Evolutionary conservation across 2,329 filamentous ascomycete species (phyloP), one percentile per base, ranked within the genome.

Genomic region (Fusarium sp.): DNA sequence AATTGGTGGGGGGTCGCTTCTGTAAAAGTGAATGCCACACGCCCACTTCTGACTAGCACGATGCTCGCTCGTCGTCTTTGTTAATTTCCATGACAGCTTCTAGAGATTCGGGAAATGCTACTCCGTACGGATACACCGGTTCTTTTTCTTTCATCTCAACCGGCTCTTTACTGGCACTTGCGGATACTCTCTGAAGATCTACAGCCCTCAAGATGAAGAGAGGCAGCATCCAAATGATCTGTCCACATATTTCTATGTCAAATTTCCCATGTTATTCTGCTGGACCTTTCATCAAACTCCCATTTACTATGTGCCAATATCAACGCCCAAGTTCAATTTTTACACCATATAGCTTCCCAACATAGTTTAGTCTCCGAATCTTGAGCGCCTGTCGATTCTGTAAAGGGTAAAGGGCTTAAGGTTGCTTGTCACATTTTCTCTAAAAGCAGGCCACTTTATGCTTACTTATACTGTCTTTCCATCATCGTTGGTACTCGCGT

Each of bases 371-470:
- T 55, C 66, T 59, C 62, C 56, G 56, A 66, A 63, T 43, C 22
- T 49, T 33, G 47, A 63, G 13, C 25, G 30, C 49, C 59, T 25
- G 45, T 52, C 45, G 41, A 60, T 49, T 44, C 48, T 46, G 41
- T 30, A 56, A 56, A 61, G 35, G 50, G 51, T 53, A 56, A 56
- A 61, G 35, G 50, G 51, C 53, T 40, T 37, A 50, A 56, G 37
- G 37, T 62, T 62, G 56, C 57, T 52, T 48, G 55, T 48, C 60
- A 32, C 41, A 54, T 65, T 58, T 55, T 44, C 47, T 37, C 33
- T 50, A 49, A 57, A 72, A 62, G 30, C 66, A 70, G 68, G 55
- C 64, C 71, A 69, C 59, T 65, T 52, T 27, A 3, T 55, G 32
- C 30, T 25, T 30, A 11, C 10, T 13, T 15, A 7, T 33, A 33